Evolutionary conservation across 768 basidiomycete species (phyloP), one percentile per base, ranked within the genome.

Genomic region (Serendipita vermifera): DNA sequence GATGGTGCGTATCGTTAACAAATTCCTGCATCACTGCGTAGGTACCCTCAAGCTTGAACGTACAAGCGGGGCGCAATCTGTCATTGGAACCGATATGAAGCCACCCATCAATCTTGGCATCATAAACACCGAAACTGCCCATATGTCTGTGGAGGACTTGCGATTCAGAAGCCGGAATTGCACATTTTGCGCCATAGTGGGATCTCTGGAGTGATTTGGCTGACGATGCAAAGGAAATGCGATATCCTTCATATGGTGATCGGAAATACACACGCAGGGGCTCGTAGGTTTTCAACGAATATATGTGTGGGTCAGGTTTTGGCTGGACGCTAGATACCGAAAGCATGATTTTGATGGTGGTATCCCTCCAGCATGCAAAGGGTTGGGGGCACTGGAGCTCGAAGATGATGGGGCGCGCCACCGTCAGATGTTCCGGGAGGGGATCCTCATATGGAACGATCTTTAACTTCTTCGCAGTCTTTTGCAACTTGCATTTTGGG

Each of bases 371-470:
- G 55, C 71, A 64, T 3, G 66, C 61, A 59, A 77, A 74, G 5
- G 64, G 57, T 2, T 33, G 32, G 5, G 77, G 77, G 53, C 69
- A 69, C 6, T 60, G 56, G 1, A 76, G 57, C 57, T 78, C 75
- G 46, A 78, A 78, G 1, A 77, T 62, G 11, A 70, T 66, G 0
- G 61, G 61, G 48, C 70, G 62, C 0, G 68, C 67, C 4, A 56
- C 31, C 3, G 62, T 13, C 5, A 14, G 22, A 11, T 59, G 39
- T 1, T 48, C 29, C 0, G 77, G 75, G 35, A 78, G 59, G 0
- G 77, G 77, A 75, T 75, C 75, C 55, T 78, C 77, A 35, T 75
- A 65, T 3, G 73, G 59, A 1, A 17, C 0, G 20, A 78, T 76
- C 0, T 3, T 2, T 62, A 75, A 59, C 0, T 0, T 3, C 0